phyloP scores from a whole-genome alignment of 2,329 filamentous ascomycete genomes.

The Sclerotinia glacialis region DNA sequence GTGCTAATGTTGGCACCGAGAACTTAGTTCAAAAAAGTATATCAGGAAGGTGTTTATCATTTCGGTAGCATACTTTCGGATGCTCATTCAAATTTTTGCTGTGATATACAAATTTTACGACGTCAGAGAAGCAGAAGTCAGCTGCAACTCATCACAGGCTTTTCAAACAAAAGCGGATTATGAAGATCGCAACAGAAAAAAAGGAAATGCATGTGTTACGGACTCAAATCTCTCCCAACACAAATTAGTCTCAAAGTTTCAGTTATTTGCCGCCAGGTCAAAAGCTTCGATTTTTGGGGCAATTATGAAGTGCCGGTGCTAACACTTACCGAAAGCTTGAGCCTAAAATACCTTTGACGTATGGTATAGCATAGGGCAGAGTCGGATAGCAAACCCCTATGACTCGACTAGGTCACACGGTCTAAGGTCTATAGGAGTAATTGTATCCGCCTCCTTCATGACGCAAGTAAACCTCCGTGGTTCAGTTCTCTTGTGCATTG shows the following conservation, averaged over 20 bases:
- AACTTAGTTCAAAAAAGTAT: constrained; percentile 20
- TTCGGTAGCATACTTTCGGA: not conserved
- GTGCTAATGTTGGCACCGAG: constrained; percentile 75
- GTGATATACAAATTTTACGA: not conserved
- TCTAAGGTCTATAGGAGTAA: not conserved
- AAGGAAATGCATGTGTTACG: not conserved
- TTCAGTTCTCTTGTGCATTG: not conserved
- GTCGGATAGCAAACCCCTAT: not conserved
- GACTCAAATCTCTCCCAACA: not conserved
- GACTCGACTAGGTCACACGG: constrained; percentile 7
- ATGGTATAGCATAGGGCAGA: not conserved
- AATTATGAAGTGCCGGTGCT: not conserved
- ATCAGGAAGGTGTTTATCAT: not conserved
- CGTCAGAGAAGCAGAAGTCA: constrained; percentile 12
- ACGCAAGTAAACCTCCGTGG: not conserved
- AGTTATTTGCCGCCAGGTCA: not conserved
- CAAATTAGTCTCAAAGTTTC: not conserved
- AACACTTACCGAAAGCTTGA: not conserved
- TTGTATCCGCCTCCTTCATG: not conserved
- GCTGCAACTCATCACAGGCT: constrained; percentile 4
- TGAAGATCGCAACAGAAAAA: not conserved
- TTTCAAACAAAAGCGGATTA: not conserved
- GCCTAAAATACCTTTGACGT: not conserved
- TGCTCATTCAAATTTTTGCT: not conserved
- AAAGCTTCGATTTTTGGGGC: not conserved